These are phyloP conservation scores for Gnomoniopsis sp. DNA, from an alignment of 2,329 filamentous ascomycete genomes.

Conservation along the genomic window DNA sequence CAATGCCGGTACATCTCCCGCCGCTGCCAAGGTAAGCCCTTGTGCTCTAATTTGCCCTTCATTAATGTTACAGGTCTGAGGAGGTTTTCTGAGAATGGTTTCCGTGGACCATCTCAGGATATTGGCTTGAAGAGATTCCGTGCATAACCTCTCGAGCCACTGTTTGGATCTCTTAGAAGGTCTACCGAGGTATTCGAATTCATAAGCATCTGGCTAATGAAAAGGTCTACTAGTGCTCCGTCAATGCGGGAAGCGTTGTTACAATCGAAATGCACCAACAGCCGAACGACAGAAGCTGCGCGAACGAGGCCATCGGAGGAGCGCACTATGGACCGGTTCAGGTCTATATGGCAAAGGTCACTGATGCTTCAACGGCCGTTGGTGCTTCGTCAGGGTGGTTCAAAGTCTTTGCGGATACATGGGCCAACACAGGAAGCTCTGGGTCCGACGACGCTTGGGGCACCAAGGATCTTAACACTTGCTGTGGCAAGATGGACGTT, in stretches of 20 bases:
- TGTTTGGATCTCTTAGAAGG: no score
- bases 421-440: conserved; percentile 32
- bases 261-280: conserved; percentile 54
- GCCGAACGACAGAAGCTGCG: conserved; percentile 38
- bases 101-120: no score
- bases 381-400: conserved; percentile 43
- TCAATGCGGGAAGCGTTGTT: conserved; percentile 44
- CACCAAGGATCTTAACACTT: conserved; percentile 37
- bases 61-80: no score
- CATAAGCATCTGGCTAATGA: no score
- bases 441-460: conserved; percentile 45
- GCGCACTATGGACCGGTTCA: conserved; percentile 49
- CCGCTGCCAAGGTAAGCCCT: conserved; percentile 17
- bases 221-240: conserved; percentile 37
- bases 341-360: conserved; percentile 46
- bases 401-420: conserved; percentile 47
- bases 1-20: conserved; percentile 35
- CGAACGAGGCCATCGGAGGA: conserved; percentile 47
- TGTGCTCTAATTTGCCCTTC: no score
- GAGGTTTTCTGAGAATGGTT: no score
- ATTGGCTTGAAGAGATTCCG: no score
- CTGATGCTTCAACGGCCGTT: conserved; percentile 40
- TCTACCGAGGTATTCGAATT: no score
- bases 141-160: no score
- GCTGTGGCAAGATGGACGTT: conserved; percentile 38